Conservation (phyloP, 179 eudicot genomes). For the Silene vulgaris region DNA sequence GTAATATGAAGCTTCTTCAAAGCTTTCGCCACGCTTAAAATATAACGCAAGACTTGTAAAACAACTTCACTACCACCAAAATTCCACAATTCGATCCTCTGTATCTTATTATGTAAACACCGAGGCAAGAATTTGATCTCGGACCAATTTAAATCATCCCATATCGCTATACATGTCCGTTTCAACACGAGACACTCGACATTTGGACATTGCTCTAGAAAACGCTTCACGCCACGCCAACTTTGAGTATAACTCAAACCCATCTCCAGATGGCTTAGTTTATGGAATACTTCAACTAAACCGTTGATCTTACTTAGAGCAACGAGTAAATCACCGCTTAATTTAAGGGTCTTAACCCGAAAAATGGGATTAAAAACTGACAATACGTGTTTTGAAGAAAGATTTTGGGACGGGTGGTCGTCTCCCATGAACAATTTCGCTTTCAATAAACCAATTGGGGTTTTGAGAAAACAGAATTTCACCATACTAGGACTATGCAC, state of each 20-base stretch:
- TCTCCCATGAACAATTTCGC: too few species aligned
- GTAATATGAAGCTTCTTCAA: not conserved
- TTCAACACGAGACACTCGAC: not conserved
- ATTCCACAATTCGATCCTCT: not conserved
- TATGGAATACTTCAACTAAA: not conserved
- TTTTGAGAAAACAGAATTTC: too few species aligned
- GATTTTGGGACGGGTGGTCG: too few species aligned
- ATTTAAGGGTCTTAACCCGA: not conserved
- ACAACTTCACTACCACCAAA: not conserved
- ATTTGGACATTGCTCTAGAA: not conserved
- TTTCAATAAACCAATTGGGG: too few species aligned
- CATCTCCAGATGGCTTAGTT: not conserved
- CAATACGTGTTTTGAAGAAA: not conserved
- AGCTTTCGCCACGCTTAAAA: not conserved
- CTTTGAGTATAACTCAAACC: not conserved
- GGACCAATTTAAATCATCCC: not conserved
- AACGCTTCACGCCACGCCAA: not conserved
- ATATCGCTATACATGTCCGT: too few species aligned
- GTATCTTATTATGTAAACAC: not conserved
- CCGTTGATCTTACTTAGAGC: not conserved
- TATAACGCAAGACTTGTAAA: not conserved
- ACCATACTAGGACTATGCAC: not conserved
- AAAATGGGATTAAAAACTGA: not conserved
- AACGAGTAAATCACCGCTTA: not conserved
- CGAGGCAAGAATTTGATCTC: not conserved